Percentiles rank a stretch among this genome's conserved stretches.
These are phyloP conservation scores for Angophora floribunda DNA, from an alignment of 345 rosid genomes.

Conservation along the genomic window DNA sequence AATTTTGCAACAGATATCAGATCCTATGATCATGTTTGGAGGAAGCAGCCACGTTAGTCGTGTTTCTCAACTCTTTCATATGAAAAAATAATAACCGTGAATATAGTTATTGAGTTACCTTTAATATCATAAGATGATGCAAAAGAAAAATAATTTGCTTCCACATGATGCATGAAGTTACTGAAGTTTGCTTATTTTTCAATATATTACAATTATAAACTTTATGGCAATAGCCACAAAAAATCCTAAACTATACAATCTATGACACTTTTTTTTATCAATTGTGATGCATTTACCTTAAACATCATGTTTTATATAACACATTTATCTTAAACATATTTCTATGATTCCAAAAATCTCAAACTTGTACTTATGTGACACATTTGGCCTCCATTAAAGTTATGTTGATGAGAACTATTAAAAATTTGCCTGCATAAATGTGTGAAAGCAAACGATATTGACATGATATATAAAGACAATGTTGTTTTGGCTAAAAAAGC, in stretches of 20 bases:
- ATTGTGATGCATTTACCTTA: too few species aligned
- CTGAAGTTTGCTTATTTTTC: background rate
- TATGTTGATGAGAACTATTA: background rate
- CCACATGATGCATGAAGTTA: background rate
- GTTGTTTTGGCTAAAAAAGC: background rate
- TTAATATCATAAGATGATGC: too few species aligned
- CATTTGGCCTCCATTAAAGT: background rate
- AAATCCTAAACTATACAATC: background rate
- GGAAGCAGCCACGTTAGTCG: background rate
- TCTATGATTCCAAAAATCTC: background rate
- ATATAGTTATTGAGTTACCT: too few species aligned
- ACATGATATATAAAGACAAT: too few species aligned
- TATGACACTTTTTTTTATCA: too few species aligned
- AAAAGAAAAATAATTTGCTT: background rate
- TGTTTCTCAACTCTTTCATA: background rate
- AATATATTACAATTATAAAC: too few species aligned
- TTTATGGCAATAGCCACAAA: background rate
- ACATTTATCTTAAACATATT: too few species aligned
- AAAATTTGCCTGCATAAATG: too few species aligned
- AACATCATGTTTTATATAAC: too few species aligned
- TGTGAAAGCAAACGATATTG: background rate
- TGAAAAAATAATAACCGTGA: too few species aligned
- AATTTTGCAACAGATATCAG: background rate
- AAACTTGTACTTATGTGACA: background rate
- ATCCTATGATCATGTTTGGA: too few species aligned